A percentile compares a stretch with the other conserved stretches of the same genome.
phyloP scores from a whole-genome alignment of 2,329 filamentous ascomycete genomes.

The Epichloe baconii region DNA sequence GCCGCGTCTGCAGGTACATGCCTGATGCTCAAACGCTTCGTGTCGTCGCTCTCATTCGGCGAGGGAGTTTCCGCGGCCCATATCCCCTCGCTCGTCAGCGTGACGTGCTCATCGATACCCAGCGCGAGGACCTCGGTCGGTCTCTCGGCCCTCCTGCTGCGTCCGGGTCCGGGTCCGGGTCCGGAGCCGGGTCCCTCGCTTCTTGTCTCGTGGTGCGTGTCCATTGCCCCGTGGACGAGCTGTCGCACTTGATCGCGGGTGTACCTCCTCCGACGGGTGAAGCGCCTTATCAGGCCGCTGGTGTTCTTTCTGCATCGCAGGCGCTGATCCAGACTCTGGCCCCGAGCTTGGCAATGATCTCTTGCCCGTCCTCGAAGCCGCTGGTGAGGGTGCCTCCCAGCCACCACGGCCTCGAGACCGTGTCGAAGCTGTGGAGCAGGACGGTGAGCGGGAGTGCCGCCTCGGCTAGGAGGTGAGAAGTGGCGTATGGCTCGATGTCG shows the following conservation, averaged over 20 bases:
- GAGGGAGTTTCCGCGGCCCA: constrained; percentile 9
- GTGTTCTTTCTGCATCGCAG: constrained; percentile 38
- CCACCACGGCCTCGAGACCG: constrained; percentile 46
- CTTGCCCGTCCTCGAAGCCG: constrained; percentile 42
- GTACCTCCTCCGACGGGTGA: constrained; percentile 34
- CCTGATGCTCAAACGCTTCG: constrained; percentile 1
- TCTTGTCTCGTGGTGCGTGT: not conserved
- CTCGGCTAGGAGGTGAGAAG: constrained; percentile 40
- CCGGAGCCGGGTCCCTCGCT: not conserved
- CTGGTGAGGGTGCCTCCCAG: constrained; percentile 45
- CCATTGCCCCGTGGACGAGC: constrained; percentile 12
- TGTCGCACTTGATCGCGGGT: constrained; percentile 30
- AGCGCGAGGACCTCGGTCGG: constrained; percentile 30
- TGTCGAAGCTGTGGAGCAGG: constrained; percentile 52
- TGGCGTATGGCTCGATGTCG: constrained; percentile 40
- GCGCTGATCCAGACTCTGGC: constrained; percentile 25
- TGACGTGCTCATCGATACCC: constrained; percentile 28
- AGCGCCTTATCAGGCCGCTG: constrained; percentile 35
- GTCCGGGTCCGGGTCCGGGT: constrained; percentile 4
- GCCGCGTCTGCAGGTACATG: not conserved
- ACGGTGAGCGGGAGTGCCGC: constrained; percentile 48
- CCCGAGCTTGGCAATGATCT: constrained; percentile 18
- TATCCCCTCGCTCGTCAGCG: constrained; percentile 27
- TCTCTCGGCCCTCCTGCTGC: constrained; percentile 5
- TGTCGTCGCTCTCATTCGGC: not conserved